Percentiles rank a stretch among this genome's conserved stretches.
Conservation (phyloP, 805 yeast genomes). For the Pichia cabralensis region DNA sequence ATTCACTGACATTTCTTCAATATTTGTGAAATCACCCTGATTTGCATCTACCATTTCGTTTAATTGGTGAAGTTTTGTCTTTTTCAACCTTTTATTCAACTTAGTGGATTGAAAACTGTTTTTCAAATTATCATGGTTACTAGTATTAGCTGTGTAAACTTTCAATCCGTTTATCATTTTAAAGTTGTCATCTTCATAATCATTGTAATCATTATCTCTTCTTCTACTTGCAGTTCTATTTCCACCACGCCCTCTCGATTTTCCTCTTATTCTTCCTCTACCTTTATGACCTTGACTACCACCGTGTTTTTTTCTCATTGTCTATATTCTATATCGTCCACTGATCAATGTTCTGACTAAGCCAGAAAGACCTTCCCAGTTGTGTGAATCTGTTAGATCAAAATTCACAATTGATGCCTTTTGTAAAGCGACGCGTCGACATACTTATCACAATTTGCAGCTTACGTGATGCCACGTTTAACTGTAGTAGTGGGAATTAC, state of each 20-base stretch:
- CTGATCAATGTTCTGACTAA: background rate
- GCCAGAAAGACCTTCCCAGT: too few species aligned
- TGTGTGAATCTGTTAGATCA: too few species aligned
- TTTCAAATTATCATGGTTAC: too few species aligned
- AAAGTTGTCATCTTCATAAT: too few species aligned
- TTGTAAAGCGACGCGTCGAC: too few species aligned
- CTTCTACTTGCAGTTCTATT: constrained; percentile 14
- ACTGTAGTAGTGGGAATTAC: too few species aligned
- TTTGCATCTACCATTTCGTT: constrained; percentile 10
- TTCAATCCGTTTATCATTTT: constrained; percentile 4
- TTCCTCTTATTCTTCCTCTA: constrained; percentile 2
- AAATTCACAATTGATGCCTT: too few species aligned
- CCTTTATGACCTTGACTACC: constrained; percentile 1
- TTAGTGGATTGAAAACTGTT: too few species aligned
- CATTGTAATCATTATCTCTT: too few species aligned
- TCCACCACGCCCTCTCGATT: constrained; percentile 24
- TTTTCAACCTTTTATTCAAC: constrained; percentile 3
- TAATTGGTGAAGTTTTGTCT: constrained; percentile 3
- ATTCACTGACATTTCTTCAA: constrained; percentile 11
- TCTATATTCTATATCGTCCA: constrained; percentile 12
- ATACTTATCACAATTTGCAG: too few species aligned
- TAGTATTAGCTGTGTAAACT: too few species aligned
- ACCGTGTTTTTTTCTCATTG: constrained; percentile 7
- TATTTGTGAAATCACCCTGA: constrained; percentile 7
- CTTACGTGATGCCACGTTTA: too few species aligned